Base-by-base conservation (phyloP, 2,329 filamentous ascomycete species). In the Neofusicoccum cordaticola region DNA sequence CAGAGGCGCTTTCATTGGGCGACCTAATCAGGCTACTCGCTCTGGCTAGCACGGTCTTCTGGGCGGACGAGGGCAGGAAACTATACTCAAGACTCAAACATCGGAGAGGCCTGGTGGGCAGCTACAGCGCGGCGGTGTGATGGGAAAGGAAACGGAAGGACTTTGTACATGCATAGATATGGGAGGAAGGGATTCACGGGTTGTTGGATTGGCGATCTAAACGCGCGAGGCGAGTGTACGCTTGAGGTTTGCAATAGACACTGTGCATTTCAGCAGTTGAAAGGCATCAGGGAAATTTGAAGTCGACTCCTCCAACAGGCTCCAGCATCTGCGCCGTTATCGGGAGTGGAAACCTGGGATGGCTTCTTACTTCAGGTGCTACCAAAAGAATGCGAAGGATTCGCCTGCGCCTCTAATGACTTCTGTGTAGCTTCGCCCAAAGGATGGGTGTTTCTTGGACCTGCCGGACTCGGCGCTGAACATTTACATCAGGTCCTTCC, bases 21-120 rank as follows among this genome's bases (percentile, higher is more conserved):
- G 95, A 99, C 81, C 77, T 98, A 64, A 72, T 93, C 45, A 81
- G 87, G 66, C 81, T 99, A 69, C 71, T 94, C 34, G 75, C 87
- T 51, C 82, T 99, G 66, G 90, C 93, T 67, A 98, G 93, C 79
- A 88, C 86, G 58, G 95, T 99, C 34, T 96, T 99, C 77, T 98
- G 92, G 92, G 93, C 88, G 12, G 95, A 99, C 77, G 95, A 99
- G 80, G 84, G 84, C 48, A 85, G 95, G 74, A 99, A 99, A 80
- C 96, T 69, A 64, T 74, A 73, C 58, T 51, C 73, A 31, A 68
- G 89, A 81, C 85, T 72, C 69, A 76, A 73, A 62, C 45, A 47
- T 13, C 68, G 70, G 8, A 69, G 75, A 51, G 69, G 73, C 12
- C 68, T 74, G 22, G 19, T 41, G 15, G 72, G 69, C 50, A 74